These are phyloP conservation scores for Termitomyces sp. DNA, from an alignment of 768 basidiomycete species.

Conservation along the genomic window DNA sequence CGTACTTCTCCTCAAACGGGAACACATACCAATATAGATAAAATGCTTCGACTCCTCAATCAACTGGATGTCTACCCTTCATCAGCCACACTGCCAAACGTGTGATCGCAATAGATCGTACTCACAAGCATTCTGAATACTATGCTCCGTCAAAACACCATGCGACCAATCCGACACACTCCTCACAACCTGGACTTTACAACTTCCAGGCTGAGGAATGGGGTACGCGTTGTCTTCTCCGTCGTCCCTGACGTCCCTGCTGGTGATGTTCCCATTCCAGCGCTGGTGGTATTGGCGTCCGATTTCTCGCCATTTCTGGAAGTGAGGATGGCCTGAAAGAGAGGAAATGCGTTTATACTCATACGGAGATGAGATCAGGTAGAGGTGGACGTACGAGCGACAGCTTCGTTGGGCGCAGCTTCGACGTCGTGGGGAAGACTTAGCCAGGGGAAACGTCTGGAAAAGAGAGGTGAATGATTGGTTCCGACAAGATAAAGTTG, in stretches of 20 bases:
- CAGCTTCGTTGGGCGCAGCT: slow-evolving; percentile 61
- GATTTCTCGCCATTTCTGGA: slow-evolving; percentile 52
- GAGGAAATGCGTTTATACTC: neutral
- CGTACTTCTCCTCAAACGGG: neutral
- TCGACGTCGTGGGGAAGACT: slow-evolving; percentile 74
- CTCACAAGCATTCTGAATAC: slow-evolving; percentile 92
- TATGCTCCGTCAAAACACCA: slow-evolving; percentile 84
- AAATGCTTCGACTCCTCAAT: slow-evolving; percentile 85
- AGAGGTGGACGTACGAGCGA: slow-evolving; percentile 36
- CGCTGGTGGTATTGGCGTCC: slow-evolving; percentile 62
- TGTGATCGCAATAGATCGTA: slow-evolving; percentile 15
- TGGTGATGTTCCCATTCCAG: slow-evolving; percentile 43
- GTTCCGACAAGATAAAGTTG: slow-evolving; percentile 27
- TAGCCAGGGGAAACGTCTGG: slow-evolving; percentile 41
- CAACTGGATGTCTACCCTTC: slow-evolving; percentile 58
- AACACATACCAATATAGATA: slow-evolving; percentile 83
- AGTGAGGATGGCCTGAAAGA: slow-evolving; percentile 58
- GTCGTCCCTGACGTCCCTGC: slow-evolving; percentile 20
- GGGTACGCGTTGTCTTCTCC: slow-evolving; percentile 37
- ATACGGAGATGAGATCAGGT: too few species aligned
- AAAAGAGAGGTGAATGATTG: slow-evolving; percentile 18
- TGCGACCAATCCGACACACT: slow-evolving; percentile 94
- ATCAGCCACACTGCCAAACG: neutral
- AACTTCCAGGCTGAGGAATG: slow-evolving; percentile 43
- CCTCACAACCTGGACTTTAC: slow-evolving; percentile 77